Evolutionary conservation across 495 filamentous ascomycete species (phyloP).

Genomic region (Patellaria atrata): DNA sequence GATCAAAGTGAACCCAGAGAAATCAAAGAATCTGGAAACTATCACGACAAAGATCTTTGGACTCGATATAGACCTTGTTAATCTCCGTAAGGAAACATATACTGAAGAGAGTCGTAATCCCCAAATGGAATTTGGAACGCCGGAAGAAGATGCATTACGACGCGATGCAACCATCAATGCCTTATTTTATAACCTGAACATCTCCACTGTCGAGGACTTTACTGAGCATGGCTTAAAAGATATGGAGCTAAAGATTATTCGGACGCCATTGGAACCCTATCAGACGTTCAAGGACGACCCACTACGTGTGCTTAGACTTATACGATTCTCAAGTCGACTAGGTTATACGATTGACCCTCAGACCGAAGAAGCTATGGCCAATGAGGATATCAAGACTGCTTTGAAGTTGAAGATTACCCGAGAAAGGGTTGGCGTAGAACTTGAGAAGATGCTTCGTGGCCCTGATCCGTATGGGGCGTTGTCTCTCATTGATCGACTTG

Average conservation of each 20-base stretch:
- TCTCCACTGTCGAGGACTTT: conserved; percentile 64
- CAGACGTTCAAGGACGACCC: conserved; percentile 95
- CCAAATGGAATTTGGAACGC: conserved; percentile 83
- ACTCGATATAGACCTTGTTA: conserved; percentile 86
- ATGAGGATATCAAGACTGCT: conserved; percentile 54
- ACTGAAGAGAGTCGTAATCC: conserved; percentile 74
- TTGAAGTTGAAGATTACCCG: conserved; percentile 83
- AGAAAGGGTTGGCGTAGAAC: conserved; percentile 68
- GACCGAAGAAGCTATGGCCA: conserved; percentile 58
- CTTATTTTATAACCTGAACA: conserved; percentile 87
- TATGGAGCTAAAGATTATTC: conserved; percentile 54
- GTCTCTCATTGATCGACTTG: conserved; percentile 55
- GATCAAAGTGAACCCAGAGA: conserved; percentile 71
- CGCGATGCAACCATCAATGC: conserved; percentile 93
- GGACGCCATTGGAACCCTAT: conserved; percentile 75
- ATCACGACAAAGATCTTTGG: conserved; percentile 75
- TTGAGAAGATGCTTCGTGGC: conserved; percentile 81
- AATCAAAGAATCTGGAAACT: conserved; percentile 94
- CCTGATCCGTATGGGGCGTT: conserved; percentile 55
- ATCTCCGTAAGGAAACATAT: conserved; percentile 85
- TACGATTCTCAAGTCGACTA: conserved; percentile 79
- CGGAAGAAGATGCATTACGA: conserved; percentile 76
- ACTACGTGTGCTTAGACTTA: conserved; percentile 70
- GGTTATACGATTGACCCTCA: conserved; percentile 58
- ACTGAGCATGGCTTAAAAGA: conserved; percentile 60